Conservation (phyloP, 345 rosid species). For the Balakata baccata region DNA sequence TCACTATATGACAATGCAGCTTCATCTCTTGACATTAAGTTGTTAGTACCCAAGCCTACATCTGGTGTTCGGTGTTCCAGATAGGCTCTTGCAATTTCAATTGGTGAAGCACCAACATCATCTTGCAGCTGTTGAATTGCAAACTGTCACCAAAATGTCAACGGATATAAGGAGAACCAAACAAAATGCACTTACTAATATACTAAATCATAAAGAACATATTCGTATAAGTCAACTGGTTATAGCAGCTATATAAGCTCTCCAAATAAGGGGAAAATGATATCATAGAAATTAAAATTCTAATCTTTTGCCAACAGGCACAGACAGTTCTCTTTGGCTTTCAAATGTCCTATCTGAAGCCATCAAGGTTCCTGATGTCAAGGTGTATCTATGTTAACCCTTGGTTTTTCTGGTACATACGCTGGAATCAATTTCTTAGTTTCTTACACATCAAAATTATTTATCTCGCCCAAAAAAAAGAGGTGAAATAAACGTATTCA, state of each 20-base stretch:
- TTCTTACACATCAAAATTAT: background rate
- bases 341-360: background rate
- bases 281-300: too few relatives aligned
- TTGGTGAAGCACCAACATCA: slow-evolving; percentile 62
- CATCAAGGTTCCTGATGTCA: background rate
- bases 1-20: slow-evolving; percentile 29
- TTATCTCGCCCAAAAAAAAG: background rate
- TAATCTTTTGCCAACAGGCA: background rate
- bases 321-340: background rate
- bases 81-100: slow-evolving; percentile 79
- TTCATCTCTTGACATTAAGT: slow-evolving; percentile 44
- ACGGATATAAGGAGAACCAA: slow-evolving; percentile 5
- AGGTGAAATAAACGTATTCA: background rate
- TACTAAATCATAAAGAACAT: background rate
- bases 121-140: slow-evolving; percentile 31
- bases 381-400: background rate
- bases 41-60: slow-evolving; percentile 42
- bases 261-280: too few relatives aligned
- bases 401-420: background rate
- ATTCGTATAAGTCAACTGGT: background rate
- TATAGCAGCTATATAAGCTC: background rate
- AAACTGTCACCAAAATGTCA: background rate
- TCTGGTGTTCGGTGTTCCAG: slow-evolving; percentile 57
- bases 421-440: background rate
- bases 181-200: background rate